Conservation (phyloP, 164 flowering plant genomes). For the Euptelea pleiosperma region DNA sequence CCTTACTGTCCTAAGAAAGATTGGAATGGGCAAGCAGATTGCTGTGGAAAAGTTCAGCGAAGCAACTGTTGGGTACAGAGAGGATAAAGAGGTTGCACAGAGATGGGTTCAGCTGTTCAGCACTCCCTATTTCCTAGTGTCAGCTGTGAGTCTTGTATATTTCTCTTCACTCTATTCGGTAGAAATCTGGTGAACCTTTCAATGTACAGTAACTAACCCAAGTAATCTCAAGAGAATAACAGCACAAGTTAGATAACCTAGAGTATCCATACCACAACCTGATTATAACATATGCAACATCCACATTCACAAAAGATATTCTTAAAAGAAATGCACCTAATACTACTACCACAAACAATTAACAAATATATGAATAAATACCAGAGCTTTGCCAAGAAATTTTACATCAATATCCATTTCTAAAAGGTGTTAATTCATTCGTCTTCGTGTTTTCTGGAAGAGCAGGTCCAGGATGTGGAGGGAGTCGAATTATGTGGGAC, state of each 20-base stretch:
- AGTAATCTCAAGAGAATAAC: not conserved
- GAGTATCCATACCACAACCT: not conserved
- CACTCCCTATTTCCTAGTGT: conserved; percentile 74
- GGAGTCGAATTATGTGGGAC: conserved; percentile 98
- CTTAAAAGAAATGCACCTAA: not conserved
- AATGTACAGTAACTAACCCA: too few species aligned
- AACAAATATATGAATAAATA: not conserved
- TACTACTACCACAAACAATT: not conserved
- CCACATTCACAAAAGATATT: not conserved
- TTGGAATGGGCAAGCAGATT: conserved; percentile 50
- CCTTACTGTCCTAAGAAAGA: conserved; percentile 9
- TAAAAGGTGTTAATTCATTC: not conserved
- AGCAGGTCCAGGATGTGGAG: conserved; percentile 86
- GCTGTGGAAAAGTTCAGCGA: conserved; percentile 91
- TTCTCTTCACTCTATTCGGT: too few species aligned
- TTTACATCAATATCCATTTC: not conserved
- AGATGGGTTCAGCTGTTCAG: conserved; percentile 82
- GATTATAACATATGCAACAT: not conserved
- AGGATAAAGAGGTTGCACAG: conserved; percentile 58
- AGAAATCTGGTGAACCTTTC: too few species aligned
- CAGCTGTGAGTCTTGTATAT: conserved; percentile 61
- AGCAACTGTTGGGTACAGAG: conserved; percentile 88
- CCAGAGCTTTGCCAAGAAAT: not conserved
- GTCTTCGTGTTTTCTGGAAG: not conserved
- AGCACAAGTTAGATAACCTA: too few species aligned